Evolutionary conservation across 1,139 yeast species (phyloP).

Genomic region (Pichia sorboxylosa): DNA sequence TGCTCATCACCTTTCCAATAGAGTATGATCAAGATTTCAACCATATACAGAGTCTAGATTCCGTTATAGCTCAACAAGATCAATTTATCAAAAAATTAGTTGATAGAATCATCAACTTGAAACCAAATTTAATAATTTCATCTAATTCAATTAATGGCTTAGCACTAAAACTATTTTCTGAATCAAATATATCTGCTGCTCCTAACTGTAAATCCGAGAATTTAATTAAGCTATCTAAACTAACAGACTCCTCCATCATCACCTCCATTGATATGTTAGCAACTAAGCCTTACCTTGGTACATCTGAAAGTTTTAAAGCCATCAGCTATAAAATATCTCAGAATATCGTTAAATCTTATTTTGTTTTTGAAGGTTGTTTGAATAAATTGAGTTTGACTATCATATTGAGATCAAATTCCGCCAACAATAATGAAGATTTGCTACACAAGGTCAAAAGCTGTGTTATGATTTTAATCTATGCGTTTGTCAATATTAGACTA

Average conservation of each 20-base stretch:
- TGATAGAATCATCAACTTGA: constrained; percentile 61
- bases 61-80: constrained; percentile 77
- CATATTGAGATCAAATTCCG: constrained; percentile 57
- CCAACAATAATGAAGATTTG: constrained; percentile 56
- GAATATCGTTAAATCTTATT: constrained; percentile 53
- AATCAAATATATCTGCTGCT: constrained; percentile 69
- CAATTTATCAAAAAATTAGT: constrained; percentile 79
- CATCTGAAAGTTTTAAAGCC: constrained; percentile 62
- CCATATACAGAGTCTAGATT: constrained; percentile 22
- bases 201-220: constrained; percentile 75
- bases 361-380: constrained; percentile 70
- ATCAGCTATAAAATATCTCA: constrained; percentile 49
- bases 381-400: constrained; percentile 72
- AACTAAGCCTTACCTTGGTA: constrained; percentile 52
- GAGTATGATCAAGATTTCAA: constrained; percentile 59
- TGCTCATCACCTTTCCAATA: constrained; percentile 78
- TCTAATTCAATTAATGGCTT: constrained; percentile 78
- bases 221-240: constrained; percentile 64
- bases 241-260: constrained; percentile 74
- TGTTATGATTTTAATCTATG: constrained; percentile 68
- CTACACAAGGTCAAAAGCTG: constrained; percentile 65
- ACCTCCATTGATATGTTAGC: constrained; percentile 56
- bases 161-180: constrained; percentile 61
- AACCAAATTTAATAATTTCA: constrained; percentile 70
- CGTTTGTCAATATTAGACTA: constrained; percentile 62